Conservation (phyloP, 179 eudicot genomes). For the Silene coronaria region DNA sequence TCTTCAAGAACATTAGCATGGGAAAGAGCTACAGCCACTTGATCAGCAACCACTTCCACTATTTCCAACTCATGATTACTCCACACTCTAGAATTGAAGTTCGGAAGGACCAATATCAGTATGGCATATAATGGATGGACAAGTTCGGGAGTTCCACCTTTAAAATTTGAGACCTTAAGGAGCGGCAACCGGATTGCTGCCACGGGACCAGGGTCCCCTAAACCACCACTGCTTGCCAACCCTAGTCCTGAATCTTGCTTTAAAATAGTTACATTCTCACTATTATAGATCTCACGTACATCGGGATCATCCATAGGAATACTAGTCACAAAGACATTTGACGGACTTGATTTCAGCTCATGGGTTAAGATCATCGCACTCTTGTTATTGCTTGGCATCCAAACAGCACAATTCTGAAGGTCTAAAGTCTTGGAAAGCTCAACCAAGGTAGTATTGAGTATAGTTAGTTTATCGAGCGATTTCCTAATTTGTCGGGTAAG, state of each 20-base stretch:
- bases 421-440: constrained; percentile 75
- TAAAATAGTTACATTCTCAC: constrained; percentile 35
- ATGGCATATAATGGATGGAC: constrained; percentile 38
- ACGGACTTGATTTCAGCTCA: constrained; percentile 33
- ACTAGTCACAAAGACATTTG: constrained; percentile 16
- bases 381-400: constrained; percentile 64
- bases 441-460: constrained; percentile 71
- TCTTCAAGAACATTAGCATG: constrained; percentile 49
- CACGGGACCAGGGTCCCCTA: constrained; percentile 33
- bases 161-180: constrained; percentile 43
- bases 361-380: constrained; percentile 36
- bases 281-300: constrained; percentile 30
- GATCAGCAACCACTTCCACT: constrained; percentile 50
- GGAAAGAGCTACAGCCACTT: constrained; percentile 48
- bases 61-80: constrained; percentile 35
- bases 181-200: constrained; percentile 46
- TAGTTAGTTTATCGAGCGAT: constrained; percentile 70
- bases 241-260: constrained; percentile 34
- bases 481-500: constrained; percentile 84
- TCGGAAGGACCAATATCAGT: constrained; percentile 39
- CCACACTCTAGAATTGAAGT: constrained; percentile 28
- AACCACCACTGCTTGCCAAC: constrained; percentile 33
- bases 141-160: constrained; percentile 44
- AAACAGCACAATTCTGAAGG: constrained; percentile 72
- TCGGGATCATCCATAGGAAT: constrained; percentile 37